A percentile compares a stretch with the other conserved stretches of the same genome.
Evolutionary conservation across 106 monocot species (phyloP).

Genomic region (Xerophyta viscosa): DNA sequence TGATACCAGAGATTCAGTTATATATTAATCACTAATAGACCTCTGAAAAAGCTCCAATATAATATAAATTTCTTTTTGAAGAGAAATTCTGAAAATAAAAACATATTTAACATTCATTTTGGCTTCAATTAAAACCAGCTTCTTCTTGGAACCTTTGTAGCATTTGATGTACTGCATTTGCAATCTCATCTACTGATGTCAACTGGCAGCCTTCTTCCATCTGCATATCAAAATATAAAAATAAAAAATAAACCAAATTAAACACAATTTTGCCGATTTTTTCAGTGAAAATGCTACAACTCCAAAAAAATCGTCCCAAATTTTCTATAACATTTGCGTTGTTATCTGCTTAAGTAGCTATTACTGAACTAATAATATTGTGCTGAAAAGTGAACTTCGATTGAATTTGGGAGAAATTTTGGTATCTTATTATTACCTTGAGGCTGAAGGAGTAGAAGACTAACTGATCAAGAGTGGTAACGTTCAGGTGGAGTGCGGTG

Average conservation of each 20-base stretch:
- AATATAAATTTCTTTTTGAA: too few species aligned
- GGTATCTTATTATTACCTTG: conserved; percentile 31
- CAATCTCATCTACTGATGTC: conserved; percentile 55
- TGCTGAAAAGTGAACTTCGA: background rate
- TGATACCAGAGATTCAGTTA: too few species aligned
- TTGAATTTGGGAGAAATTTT: background rate
- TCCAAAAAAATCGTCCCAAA: too few species aligned
- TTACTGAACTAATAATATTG: background rate
- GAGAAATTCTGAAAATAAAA: too few species aligned
- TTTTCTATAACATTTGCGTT: background rate
- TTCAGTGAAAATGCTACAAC: too few species aligned
- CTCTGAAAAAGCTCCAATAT: too few species aligned
- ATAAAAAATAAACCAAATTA: too few species aligned
- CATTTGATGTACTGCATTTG: conserved; percentile 45
- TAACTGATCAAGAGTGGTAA: conserved; percentile 42
- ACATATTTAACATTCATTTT: background rate
- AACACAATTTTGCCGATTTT: too few species aligned
- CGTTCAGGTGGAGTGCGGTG: conserved; percentile 42
- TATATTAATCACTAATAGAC: too few species aligned
- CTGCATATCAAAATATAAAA: conserved; percentile 13
- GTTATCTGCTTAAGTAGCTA: too few species aligned
- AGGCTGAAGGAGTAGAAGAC: conserved; percentile 56
- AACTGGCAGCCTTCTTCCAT: conserved; percentile 64
- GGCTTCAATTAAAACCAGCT: background rate
- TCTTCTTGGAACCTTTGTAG: conserved; percentile 26